A percentile compares a stretch with the other conserved stretches of the same genome.
Conservation (phyloP, 1,284 basidiomycete species). For the Marasmius fiardii region DNA sequence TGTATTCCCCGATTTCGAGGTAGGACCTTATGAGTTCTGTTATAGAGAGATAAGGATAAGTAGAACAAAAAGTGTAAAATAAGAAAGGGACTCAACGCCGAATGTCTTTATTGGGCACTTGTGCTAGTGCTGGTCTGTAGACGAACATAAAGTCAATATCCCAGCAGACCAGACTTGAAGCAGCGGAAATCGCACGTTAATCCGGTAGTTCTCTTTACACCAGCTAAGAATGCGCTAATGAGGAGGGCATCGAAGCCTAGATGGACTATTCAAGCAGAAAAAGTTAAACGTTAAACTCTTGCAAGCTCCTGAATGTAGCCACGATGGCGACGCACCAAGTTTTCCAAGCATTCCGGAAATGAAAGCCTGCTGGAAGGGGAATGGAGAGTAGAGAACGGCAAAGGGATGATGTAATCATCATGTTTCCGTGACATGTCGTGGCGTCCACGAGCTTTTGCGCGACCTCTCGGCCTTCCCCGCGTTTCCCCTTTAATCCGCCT, state of each 20-base stretch:
- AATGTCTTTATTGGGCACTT: slow-evolving; percentile 80
- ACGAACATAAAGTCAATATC: not conserved
- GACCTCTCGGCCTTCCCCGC: not conserved
- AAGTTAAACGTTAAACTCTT: too few species aligned
- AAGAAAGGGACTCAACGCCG: slow-evolving; percentile 57
- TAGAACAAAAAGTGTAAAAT: not conserved
- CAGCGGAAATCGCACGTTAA: slow-evolving; percentile 60
- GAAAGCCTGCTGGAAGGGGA: not conserved
- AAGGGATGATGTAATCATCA: not conserved
- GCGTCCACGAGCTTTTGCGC: not conserved
- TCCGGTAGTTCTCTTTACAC: slow-evolving; percentile 75
- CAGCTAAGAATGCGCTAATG: slow-evolving; percentile 76
- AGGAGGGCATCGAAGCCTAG: slow-evolving; percentile 75
- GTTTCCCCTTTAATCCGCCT: not conserved
- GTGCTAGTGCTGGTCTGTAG: slow-evolving; percentile 59
- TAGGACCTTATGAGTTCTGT: slow-evolving; percentile 70
- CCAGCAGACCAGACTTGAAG: not conserved
- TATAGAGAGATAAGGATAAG: slow-evolving; percentile 9
- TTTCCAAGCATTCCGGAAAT: slow-evolving; percentile 49
- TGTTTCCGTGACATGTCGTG: not conserved
- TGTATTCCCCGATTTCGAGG: slow-evolving; percentile 78
- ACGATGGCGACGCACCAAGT: slow-evolving; percentile 31
- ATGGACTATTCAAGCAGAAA: slow-evolving; percentile 40
- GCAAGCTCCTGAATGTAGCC: too few species aligned
- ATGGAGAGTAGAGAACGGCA: not conserved